These are phyloP conservation scores for Phoma herbarum DNA, from an alignment of 2,329 filamentous ascomycete species.

Conservation along the genomic window DNA sequence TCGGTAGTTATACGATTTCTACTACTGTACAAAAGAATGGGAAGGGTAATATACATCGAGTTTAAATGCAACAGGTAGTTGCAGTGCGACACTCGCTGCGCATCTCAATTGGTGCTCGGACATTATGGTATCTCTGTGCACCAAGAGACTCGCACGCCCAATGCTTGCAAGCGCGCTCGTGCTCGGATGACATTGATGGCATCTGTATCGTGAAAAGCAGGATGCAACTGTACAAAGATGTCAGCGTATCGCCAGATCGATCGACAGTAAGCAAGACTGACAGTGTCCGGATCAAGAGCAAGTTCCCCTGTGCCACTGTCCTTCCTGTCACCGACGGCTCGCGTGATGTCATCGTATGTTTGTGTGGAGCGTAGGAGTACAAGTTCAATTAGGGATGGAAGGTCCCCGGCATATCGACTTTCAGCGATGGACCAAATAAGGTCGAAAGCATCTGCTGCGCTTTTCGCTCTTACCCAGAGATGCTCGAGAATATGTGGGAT, in stretches of 20 bases:
- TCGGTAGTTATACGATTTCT: not conserved
- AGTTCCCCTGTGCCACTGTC: conserved; percentile 11
- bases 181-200: conserved; percentile 15
- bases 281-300: not conserved
- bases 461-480: conserved; percentile 31
- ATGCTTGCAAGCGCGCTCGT: conserved; percentile 20
- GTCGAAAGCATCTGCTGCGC: conserved; percentile 24
- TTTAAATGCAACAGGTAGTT: not conserved
- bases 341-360: conserved; percentile 1
- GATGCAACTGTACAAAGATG: conserved; percentile 9
- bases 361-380: conserved; percentile 30
- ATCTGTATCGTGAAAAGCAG: conserved; percentile 6
- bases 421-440: conserved; percentile 25
- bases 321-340: not conserved
- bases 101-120: not conserved
- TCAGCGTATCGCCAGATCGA: conserved; percentile 1
- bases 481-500: conserved; percentile 22
- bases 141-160: conserved; percentile 35
- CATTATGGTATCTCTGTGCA: conserved; percentile 24
- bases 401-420: conserved; percentile 19
- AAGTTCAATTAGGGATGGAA: conserved; percentile 24
- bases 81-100: not conserved
- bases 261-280: conserved; percentile 2
- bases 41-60: not conserved
- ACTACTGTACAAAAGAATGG: not conserved